A percentile compares a stretch with the other conserved stretches of the same genome.
phyloP scores from a whole-genome alignment of 768 basidiomycete species.

The Tulasnella sp. region DNA sequence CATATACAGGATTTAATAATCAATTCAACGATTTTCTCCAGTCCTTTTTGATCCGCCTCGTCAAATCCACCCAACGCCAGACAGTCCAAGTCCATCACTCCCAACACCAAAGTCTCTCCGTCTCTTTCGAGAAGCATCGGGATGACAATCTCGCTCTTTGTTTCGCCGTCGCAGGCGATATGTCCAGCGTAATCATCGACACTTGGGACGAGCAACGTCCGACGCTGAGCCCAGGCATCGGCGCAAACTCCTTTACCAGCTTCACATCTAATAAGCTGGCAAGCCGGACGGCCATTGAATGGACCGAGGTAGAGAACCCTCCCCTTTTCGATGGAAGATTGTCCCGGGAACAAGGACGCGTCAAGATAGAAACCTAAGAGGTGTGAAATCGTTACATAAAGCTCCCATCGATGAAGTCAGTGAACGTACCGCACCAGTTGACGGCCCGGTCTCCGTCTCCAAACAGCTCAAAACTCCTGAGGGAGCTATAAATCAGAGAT shows the following conservation, averaged over 20 bases:
- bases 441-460: slow-evolving; percentile 55
- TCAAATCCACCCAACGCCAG: slow-evolving; percentile 59
- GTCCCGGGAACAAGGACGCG: slow-evolving; percentile 47
- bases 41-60: slow-evolving; percentile 61
- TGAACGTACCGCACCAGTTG: slow-evolving; percentile 81
- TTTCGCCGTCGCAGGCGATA: slow-evolving; percentile 87
- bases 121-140: slow-evolving; percentile 44
- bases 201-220: slow-evolving; percentile 55
- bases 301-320: slow-evolving; percentile 49
- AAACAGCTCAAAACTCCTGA: slow-evolving; percentile 58
- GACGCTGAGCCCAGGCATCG: slow-evolving; percentile 48
- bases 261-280: slow-evolving; percentile 59
- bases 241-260: slow-evolving; percentile 72
- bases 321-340: slow-evolving; percentile 7
- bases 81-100: slow-evolving; percentile 76
- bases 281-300: slow-evolving; percentile 86
- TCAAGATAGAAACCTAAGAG: slow-evolving; percentile 74
- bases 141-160: slow-evolving; percentile 81
- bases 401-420: background rate
- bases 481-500: slow-evolving; percentile 65
- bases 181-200: slow-evolving; percentile 82
- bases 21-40: slow-evolving; percentile 59
- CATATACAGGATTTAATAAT: slow-evolving; percentile 30
- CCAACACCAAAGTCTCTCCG: slow-evolving; percentile 21
- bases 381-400: too few relatives aligned